Evolutionary conservation across 352 stramenopile genomes (phyloP).

Genomic region (Pelagophyceae sp.): DNA sequence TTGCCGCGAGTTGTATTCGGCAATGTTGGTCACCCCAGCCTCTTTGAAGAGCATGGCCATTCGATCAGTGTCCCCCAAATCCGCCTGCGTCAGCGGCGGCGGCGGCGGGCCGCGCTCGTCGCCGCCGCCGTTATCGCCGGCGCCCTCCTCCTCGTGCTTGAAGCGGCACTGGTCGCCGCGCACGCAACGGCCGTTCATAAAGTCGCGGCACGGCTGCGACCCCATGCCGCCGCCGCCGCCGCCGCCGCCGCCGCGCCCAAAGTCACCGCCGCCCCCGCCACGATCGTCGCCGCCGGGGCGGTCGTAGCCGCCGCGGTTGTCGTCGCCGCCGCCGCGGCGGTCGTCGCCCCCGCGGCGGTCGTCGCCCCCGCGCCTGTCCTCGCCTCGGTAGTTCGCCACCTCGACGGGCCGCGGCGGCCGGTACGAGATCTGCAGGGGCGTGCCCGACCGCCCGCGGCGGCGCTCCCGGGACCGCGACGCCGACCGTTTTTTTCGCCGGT

Average conservation of each 20-base stretch:
- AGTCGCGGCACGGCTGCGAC: slow-evolving; percentile 7
- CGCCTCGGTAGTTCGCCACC: background rate
- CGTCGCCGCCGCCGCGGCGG: background rate
- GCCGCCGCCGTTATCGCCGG: background rate
- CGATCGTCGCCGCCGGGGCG: background rate
- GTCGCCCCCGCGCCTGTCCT: background rate
- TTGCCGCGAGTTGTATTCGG: slow-evolving; percentile 12
- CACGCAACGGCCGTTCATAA: slow-evolving; percentile 8
- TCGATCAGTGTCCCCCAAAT: background rate
- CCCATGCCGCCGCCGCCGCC: no score
- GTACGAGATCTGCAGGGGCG: background rate
- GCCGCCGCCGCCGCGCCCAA: background rate
- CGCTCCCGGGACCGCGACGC: background rate
- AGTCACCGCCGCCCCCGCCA: no score
- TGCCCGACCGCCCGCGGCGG: background rate
- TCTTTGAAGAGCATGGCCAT: slow-evolving; percentile 13
- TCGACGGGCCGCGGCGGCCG: background rate
- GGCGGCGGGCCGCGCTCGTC: background rate
- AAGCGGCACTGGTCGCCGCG: slow-evolving; percentile 16
- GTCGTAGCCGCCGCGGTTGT: background rate
- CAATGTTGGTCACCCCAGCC: slow-evolving; percentile 17
- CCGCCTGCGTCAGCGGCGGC: background rate
- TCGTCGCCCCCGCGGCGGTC: background rate
- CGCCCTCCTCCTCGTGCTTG: background rate
- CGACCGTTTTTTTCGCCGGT: no score